Percentiles rank a stretch among this genome's conserved stretches.
Conservation (phyloP, 176 grass and related monocot species). For the Carex myosuroides region DNA sequence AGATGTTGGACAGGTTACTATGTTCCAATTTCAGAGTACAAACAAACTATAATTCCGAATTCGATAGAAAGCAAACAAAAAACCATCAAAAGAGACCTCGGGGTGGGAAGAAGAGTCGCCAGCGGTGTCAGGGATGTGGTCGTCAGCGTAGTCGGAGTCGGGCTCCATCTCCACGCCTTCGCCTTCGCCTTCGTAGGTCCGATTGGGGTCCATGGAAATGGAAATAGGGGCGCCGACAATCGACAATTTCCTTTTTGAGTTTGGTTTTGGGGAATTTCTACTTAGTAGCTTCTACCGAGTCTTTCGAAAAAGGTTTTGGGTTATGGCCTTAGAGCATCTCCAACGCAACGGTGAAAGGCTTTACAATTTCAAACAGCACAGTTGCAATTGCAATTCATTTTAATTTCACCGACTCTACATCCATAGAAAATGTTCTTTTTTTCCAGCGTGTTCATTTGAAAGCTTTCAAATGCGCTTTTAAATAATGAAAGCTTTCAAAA, state of each 20-base stretch:
- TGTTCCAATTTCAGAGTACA: not conserved
- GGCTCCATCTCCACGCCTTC: slow-evolving; percentile 1
- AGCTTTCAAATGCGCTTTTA: no score
- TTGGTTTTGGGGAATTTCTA: not conserved
- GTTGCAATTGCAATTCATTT: no score
- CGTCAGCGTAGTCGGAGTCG: not conserved
- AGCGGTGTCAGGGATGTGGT: not conserved
- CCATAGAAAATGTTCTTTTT: no score
- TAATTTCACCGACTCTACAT: no score
- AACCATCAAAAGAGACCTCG: slow-evolving; percentile 26
- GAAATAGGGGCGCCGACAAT: not conserved
- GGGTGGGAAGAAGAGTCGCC: slow-evolving; percentile 13
- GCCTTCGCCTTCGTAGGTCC: not conserved
- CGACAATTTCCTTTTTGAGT: not conserved
- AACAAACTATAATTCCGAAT: not conserved
- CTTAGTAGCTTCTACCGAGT: no score
- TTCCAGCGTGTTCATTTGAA: no score
- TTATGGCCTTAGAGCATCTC: no score
- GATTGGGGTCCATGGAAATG: not conserved
- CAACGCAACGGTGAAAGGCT: no score
- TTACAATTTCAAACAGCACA: no score
- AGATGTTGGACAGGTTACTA: not conserved
- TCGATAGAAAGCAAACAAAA: not conserved
- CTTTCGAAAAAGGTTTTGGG: no score
- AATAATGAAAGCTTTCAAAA: no score